phyloP scores from a whole-genome alignment of 768 basidiomycete genomes.

The Boletus insuetus region DNA sequence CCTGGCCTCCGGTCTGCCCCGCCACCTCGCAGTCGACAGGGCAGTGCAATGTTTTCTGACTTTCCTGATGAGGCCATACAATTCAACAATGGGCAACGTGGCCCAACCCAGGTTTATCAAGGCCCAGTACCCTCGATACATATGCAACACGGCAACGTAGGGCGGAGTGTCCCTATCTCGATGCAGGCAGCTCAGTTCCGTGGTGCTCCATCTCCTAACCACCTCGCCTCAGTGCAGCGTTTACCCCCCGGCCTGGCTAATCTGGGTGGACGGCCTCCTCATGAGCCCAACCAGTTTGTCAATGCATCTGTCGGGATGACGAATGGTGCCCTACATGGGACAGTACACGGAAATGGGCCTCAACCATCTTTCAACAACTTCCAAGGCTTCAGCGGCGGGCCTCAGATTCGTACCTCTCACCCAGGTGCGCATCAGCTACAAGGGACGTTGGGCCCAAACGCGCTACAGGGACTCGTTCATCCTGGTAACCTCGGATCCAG shows the following conservation, averaged over 20 bases:
- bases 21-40: conserved; percentile 60
- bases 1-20: conserved; percentile 73
- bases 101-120: conserved; percentile 55
- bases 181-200: conserved; percentile 66
- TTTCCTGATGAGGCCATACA: conserved; percentile 61
- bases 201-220: conserved; percentile 64
- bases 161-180: conserved; percentile 51
- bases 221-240: conserved; percentile 52
- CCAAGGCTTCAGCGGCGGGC: conserved; percentile 42
- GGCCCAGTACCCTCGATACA: conserved; percentile 49
- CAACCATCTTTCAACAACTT: conserved; percentile 56
- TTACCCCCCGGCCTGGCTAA: conserved; percentile 81
- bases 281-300: conserved; percentile 67
- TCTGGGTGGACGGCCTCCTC: conserved; percentile 77
- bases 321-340: conserved; percentile 44
- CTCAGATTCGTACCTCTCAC: conserved; percentile 50
- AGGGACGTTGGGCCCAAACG: conserved; percentile 43
- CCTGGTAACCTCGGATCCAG: conserved; percentile 52
- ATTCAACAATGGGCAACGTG: conserved; percentile 58
- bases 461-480: conserved; percentile 53
- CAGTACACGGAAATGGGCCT: conserved; percentile 45
- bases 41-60: conserved; percentile 52
- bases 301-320: conserved; percentile 42
- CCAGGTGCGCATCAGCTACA: conserved; percentile 47
- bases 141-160: conserved; percentile 47